Percentiles rank a stretch among this genome's conserved stretches.
Evolutionary conservation across 371 early-diverging fungal genomes (phyloP).

Genomic region (Blyttiomyces sp.): DNA sequence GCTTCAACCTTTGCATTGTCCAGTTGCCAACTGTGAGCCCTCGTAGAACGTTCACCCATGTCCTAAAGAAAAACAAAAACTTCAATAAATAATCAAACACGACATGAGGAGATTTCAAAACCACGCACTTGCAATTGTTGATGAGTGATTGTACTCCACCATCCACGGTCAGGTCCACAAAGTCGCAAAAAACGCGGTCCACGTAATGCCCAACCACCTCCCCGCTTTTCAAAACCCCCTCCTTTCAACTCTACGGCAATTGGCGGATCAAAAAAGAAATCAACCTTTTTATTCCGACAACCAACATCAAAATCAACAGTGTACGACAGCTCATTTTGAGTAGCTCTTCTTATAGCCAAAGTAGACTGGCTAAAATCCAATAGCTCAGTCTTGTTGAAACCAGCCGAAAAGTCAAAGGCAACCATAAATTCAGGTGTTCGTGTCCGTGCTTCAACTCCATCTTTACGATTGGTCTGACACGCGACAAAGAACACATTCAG

Average conservation of each 20-base stretch:
- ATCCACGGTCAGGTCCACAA: conserved; percentile 14
- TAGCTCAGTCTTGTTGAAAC: conserved; percentile 12
- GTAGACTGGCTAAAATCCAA: conserved; percentile 13
- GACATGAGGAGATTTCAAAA: too few species aligned
- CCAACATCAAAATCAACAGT: background rate
- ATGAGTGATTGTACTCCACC: conserved; percentile 8
- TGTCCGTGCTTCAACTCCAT: background rate
- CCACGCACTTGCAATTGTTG: conserved; percentile 4
- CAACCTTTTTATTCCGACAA: background rate
- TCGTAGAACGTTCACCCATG: too few species aligned
- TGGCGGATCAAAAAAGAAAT: conserved; percentile 20
- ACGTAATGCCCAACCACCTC: conserved; percentile 16
- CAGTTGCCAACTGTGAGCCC: too few species aligned
- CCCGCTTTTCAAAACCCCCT: conserved; percentile 13
- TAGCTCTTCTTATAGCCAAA: conserved; percentile 1
- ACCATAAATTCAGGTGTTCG: background rate
- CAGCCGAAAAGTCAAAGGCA: conserved; percentile 14
- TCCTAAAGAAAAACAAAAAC: too few species aligned
- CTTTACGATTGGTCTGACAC: conserved; percentile 2
- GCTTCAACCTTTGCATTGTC: too few species aligned
- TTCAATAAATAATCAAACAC: too few species aligned
- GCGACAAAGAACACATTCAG: conserved; percentile 19
- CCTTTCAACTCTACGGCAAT: conserved; percentile 20
- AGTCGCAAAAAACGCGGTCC: conserved; percentile 14
- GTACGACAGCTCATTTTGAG: background rate